phyloP scores from a whole-genome alignment of 208 protist species.

The Angomonas ambiguus region DNA sequence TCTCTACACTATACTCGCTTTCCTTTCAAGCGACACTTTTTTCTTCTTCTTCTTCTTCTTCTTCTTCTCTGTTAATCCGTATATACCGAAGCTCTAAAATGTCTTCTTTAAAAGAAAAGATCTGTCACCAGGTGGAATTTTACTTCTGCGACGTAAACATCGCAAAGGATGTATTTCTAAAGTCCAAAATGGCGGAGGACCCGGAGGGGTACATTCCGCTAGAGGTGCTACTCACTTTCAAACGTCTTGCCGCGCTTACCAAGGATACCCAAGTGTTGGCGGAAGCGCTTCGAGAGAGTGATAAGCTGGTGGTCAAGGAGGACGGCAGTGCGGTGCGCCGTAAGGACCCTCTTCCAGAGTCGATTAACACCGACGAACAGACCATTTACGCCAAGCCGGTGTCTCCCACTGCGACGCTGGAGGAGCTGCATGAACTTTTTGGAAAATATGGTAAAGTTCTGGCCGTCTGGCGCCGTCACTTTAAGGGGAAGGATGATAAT shows the following conservation, averaged over 20 bases:
- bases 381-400: slow-evolving; percentile 87
- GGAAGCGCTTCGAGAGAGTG: slow-evolving; percentile 53
- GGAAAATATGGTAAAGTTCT: slow-evolving; percentile 62
- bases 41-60: slow-evolving; percentile 12
- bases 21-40: neutral
- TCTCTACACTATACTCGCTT: slow-evolving; percentile 5
- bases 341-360: slow-evolving; percentile 73
- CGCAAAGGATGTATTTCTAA: slow-evolving; percentile 85
- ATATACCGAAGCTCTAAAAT: slow-evolving; percentile 2
- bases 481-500: slow-evolving; percentile 22
- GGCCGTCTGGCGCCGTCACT: slow-evolving; percentile 85
- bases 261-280: slow-evolving; percentile 63
- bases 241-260: slow-evolving; percentile 73
- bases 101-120: slow-evolving; percentile 24
- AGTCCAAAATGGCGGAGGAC: slow-evolving; percentile 85
- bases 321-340: slow-evolving; percentile 71
- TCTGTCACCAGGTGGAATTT: slow-evolving; percentile 85
- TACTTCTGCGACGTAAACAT: slow-evolving; percentile 93
- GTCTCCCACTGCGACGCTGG: slow-evolving; percentile 58
- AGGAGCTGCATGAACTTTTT: slow-evolving; percentile 80
- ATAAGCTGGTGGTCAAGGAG: slow-evolving; percentile 55
- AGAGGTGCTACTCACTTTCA: slow-evolving; percentile 81
- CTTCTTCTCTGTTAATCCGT: neutral
- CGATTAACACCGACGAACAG: slow-evolving; percentile 80
- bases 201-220: slow-evolving; percentile 76